Evolutionary conservation across 805 yeast species (phyloP), one percentile per base, ranked within the genome.

Genomic region (Saccharomycopsis sp.): DNA sequence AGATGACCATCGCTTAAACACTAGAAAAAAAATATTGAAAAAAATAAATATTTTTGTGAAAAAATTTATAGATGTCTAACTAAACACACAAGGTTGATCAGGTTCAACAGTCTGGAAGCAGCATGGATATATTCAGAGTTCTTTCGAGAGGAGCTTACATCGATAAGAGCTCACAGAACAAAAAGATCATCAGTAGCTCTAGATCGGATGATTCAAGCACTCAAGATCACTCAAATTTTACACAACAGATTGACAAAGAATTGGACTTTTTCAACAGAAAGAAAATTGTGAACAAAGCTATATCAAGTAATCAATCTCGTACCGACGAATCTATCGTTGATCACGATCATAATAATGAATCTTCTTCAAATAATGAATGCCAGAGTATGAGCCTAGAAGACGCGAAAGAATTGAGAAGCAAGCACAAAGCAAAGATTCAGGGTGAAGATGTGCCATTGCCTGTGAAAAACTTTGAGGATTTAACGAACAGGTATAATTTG

Each of bases 361-460:
- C n/a, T n/a, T n/a, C 16, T n/a, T n/a, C n/a, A n/a, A n/a, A n/a
- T n/a, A n/a, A n/a, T n/a, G n/a, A n/a, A n/a, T n/a, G n/a, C n/a
- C n/a, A n/a, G n/a, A n/a, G n/a, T n/a, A 55, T 58, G 1, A 67
- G 70, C 2, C 64, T 65, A 20, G 71, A 71, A 36, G 83, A 85
- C 33, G 94, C 94, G 0, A 53, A 52, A 2, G 60, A 56, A 15
- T 64, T 80, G 41, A 72, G 96, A 50, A 73, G 74, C 51, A 55
- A 69, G 1, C 68, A 77, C 51, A 70, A 68, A 43, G 74, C 79
- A 34, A 87, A 86, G 46, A 77, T 88, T 22, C 29, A 25, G 6
- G 97, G 97, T 30, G 71, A 71, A 32, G 96, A 89, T 59, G 60
- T 82, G 10, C 96, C 96, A n/a, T 63, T 84, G 23, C 96, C 97